Evolutionary conservation across 202 grass and related monocot species (phyloP), one percentile per base, ranked within the genome.

Genomic region (Elaeis oleifera): DNA sequence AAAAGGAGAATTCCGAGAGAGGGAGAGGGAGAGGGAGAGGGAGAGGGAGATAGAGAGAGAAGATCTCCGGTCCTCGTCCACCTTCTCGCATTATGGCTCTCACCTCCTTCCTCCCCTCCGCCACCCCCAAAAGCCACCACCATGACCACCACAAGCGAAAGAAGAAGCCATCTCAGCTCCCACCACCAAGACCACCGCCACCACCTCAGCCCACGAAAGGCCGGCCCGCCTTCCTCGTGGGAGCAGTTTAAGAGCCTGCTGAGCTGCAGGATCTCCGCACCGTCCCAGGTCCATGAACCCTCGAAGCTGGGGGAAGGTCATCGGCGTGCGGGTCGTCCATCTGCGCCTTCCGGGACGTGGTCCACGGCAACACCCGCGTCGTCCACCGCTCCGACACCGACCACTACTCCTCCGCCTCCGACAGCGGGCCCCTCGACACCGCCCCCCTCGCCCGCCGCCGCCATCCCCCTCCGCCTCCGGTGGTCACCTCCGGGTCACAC

Each of bases 221-320:
- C 36, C 36, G 36, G 36, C 9, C 36, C 36, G 9, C 36, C 36
- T 22, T 82, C 79, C 15, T 88, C 82, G 1, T 97, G 92, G 92
- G 84, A 89, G 74, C 92, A 97, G 64, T 71, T 92, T 13, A 97
- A 92, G 79, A 72, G 82, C 71, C 72, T 91, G 22, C 78, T 97
- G 21, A 97, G 82, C 79, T 97, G 92, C 84, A 73, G 84, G 15
- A 84, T 64, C 79, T 54, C 82, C 9, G 80, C 84, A 16, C 68
- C 77, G 1, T 76, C 80, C 15, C 64, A 85, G 23, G 79, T 85
- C 71, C 64, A 84, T 39, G 27, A 49, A 63, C 70, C 68, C 68
- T 69, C 82, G 5, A 53, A 0, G 58, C 70, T 2, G 50, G 48
- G 26, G 1, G 69, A 7, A 49, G 16, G 17, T 75, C 15, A 69